These are phyloP conservation scores for Ceratobasidium sp. DNA, from an alignment of 1,284 basidiomycete genomes.

Conservation along the genomic window DNA sequence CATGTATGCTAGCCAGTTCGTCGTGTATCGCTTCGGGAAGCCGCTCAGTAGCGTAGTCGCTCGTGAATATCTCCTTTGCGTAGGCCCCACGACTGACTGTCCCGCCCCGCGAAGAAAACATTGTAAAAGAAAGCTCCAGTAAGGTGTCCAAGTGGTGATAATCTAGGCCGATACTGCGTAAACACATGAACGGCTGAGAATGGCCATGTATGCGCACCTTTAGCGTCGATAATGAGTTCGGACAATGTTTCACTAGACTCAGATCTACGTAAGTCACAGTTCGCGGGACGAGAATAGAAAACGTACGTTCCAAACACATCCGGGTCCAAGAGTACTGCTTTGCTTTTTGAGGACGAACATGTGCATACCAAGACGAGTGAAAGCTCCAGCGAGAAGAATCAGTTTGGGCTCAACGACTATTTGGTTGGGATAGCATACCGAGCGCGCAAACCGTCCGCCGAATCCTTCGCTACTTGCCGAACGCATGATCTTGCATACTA, in stretches of 20 bases:
- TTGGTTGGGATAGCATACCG: slow-evolving; percentile 1
- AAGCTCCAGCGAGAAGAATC: neutral
- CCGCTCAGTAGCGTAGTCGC: slow-evolving; percentile 1
- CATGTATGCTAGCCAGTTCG: slow-evolving; percentile 38
- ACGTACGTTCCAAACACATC: slow-evolving; percentile 31
- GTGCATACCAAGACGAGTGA: slow-evolving; percentile 18
- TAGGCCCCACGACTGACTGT: slow-evolving; percentile 19
- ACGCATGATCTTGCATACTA: slow-evolving; percentile 35
- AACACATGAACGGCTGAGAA: neutral
- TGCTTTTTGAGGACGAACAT: slow-evolving; percentile 18
- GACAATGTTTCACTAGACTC: slow-evolving; percentile 4
- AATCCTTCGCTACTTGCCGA: slow-evolving; percentile 17
- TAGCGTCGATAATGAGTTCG: slow-evolving; percentile 41
- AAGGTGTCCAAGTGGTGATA: slow-evolving; percentile 39
- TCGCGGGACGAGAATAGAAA: neutral
- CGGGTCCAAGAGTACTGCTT: slow-evolving; percentile 16
- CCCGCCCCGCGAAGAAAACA: slow-evolving; percentile 32
- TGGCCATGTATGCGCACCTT: slow-evolving; percentile 43
- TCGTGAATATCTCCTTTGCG: slow-evolving; percentile 25
- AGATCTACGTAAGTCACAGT: neutral
- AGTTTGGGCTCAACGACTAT: too few species aligned
- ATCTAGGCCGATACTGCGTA: neutral
- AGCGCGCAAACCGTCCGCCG: slow-evolving; percentile 38
- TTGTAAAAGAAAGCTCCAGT: slow-evolving; percentile 39
- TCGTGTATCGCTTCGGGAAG: slow-evolving; percentile 17